These are phyloP conservation scores for Aurinia saxatilis DNA, from an alignment of 345 rosid species.

Conservation along the genomic window DNA sequence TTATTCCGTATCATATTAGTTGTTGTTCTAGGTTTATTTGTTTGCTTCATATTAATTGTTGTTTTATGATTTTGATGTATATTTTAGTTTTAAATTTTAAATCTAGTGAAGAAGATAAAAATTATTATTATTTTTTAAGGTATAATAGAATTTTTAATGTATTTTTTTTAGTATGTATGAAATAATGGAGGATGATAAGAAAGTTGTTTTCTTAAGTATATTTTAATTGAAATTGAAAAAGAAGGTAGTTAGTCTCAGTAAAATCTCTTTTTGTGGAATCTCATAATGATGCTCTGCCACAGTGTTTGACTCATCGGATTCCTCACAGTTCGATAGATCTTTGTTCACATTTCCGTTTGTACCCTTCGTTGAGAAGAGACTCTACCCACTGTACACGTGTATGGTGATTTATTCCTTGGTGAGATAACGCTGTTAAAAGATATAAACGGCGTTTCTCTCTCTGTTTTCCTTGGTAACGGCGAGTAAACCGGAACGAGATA, in stretches of 20 bases:
- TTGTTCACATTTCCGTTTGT: not conserved
- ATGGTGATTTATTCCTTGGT: not conserved
- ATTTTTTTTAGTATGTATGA: no score
- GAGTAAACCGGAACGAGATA: conserved; percentile 11
- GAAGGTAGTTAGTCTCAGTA: not conserved
- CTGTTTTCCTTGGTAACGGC: conserved; percentile 15
- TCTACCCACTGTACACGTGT: conserved; percentile 6
- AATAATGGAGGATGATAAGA: no score
- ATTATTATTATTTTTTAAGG: no score
- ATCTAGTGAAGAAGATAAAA: no score
- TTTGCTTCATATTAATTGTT: no score
- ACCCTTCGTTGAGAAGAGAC: not conserved
- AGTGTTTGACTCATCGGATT: conserved; percentile 26
- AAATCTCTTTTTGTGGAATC: conserved; percentile 19
- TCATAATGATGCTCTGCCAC: conserved; percentile 25
- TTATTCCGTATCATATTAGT: no score
- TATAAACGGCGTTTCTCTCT: conserved; percentile 7
- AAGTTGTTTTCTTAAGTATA: no score
- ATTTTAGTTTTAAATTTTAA: no score
- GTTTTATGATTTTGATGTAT: no score
- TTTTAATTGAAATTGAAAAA: no score
- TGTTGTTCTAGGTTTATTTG: no score
- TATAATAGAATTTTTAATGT: no score
- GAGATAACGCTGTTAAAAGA: conserved; percentile 14
- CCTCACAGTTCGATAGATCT: conserved; percentile 11